Evolutionary conservation across 345 rosid species (phyloP), one percentile per base, ranked within the genome.

Genomic region (Ailanthus altissimus): DNA sequence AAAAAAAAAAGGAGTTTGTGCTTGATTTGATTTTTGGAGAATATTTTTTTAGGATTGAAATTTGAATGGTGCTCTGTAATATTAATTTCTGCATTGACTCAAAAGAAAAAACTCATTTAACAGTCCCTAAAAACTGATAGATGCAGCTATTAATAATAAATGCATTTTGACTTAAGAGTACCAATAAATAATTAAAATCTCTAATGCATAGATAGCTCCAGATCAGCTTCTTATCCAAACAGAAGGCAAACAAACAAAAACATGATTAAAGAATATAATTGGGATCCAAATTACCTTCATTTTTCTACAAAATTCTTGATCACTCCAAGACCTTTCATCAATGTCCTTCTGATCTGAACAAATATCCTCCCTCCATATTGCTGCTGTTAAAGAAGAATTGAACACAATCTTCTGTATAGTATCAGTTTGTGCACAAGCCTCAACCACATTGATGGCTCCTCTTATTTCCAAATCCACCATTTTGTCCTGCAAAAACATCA

Each of bases 281-380:
- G 53, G 53, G 47, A 50, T 26, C 0, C 62, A 66, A 71, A 93
- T 32, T 32, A 32, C 98, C 98, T 94, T 92, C 53, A 84, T 74
- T 76, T 86, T 88, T 73, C 90, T 81, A 89, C 97, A 94, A 32
- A 89, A 92, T 20, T 86, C 78, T 77, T 81, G 88, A 77, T 92
- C 89, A 68, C 96, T 94, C 97, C 98, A 94, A 74, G 81, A 89
- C 75, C 88, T 88, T 71, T 94, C 97, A 81, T 94, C 98, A 12
- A 92, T 90, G 79, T 90, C 93, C 6, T 82, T 84, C 65, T 87
- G 38, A 32, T 32, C 80, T 43, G 85, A 85, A 21, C 81, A 70
- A 69, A 89, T 88, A 61, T 83, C 83, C 50, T 94, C 98, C 80
- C 85, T 90, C 98, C 98, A 94, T 25, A 94, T 81, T 2, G 94